These are phyloP conservation scores for Colletotrichum trifolii DNA, from an alignment of 2,329 filamentous ascomycete genomes.

Conservation along the genomic window DNA sequence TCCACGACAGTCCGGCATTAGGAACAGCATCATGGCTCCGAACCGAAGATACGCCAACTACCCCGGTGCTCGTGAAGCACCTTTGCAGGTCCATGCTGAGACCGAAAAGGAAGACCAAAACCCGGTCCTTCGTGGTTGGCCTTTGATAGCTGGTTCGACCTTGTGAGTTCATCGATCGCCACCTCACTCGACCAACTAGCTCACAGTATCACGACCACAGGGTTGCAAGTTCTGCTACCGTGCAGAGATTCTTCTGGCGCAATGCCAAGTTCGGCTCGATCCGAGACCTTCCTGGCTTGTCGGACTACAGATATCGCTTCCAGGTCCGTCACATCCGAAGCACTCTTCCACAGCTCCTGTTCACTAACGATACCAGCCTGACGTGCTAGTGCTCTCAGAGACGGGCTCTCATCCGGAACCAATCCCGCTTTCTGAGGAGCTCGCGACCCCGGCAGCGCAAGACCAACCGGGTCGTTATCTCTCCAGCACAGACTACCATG, in stretches of 20 bases:
- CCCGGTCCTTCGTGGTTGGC: slow-evolving; percentile 74
- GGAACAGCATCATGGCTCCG: slow-evolving; percentile 29
- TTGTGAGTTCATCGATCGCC: slow-evolving; percentile 58
- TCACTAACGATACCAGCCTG: slow-evolving; percentile 55
- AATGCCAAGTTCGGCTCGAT: slow-evolving; percentile 70
- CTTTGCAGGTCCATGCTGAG: slow-evolving; percentile 9
- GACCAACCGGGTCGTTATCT: slow-evolving; percentile 66
- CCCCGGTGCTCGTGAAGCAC: slow-evolving; percentile 32
- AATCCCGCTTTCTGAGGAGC: slow-evolving; percentile 46
- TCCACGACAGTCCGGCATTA: slow-evolving; percentile 1
- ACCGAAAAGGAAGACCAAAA: slow-evolving; percentile 63
- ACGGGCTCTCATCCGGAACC: slow-evolving; percentile 41
- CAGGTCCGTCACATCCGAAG: slow-evolving; percentile 54
- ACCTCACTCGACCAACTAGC: background rate
- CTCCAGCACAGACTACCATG: slow-evolving; percentile 81
- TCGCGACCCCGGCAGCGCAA: slow-evolving; percentile 53
- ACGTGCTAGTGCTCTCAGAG: slow-evolving; percentile 62
- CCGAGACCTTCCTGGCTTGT: slow-evolving; percentile 59
- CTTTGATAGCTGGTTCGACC: slow-evolving; percentile 70
- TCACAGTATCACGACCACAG: slow-evolving; percentile 48
- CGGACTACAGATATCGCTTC: slow-evolving; percentile 56
- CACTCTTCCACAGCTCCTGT: too few relatives aligned
- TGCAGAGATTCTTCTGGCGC: slow-evolving; percentile 75
- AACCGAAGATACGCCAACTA: slow-evolving; percentile 37
- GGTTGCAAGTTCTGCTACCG: slow-evolving; percentile 66